Conservation (phyloP, 2,329 filamentous ascomycete species). For the Aspergillus uvarum region DNA sequence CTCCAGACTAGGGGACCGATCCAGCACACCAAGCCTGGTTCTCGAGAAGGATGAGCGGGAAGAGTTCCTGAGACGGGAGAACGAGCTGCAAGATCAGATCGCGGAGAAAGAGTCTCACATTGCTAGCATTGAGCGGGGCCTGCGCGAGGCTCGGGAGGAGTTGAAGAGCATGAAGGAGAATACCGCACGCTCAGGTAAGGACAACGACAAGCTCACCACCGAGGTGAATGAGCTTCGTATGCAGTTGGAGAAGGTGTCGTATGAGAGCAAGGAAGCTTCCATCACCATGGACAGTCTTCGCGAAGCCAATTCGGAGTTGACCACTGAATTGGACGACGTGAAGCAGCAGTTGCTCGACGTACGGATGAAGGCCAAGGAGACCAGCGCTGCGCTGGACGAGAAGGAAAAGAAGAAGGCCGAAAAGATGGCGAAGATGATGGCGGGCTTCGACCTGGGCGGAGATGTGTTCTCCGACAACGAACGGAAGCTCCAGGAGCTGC, state of each 20-base stretch:
- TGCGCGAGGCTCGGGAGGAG: constrained; percentile 84
- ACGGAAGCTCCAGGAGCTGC: constrained; percentile 75
- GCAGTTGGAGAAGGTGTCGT: constrained; percentile 92
- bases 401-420: constrained; percentile 99
- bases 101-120: constrained; percentile 87
- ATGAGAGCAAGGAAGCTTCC: constrained; percentile 92
- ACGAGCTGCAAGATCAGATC: constrained; percentile 94
- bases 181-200: constrained; percentile 76
- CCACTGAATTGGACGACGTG: constrained; percentile 85
- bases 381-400: constrained; percentile 82
- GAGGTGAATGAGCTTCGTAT: constrained; percentile 94
- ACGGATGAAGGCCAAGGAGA: constrained; percentile 95
- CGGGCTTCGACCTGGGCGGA: constrained; percentile 88
- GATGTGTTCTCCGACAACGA: constrained; percentile 95
- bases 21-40: constrained; percentile 81
- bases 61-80: constrained; percentile 91
- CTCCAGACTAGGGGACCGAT: constrained; percentile 71
- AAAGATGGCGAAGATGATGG: constrained; percentile 99
- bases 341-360: constrained; percentile 95
- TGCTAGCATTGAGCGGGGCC: constrained; percentile 72
- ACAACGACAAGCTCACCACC: constrained; percentile 81
- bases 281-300: constrained; percentile 98
- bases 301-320: constrained; percentile 92
- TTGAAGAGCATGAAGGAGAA: constrained; percentile 81
- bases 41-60: constrained; percentile 96